phyloP scores from a whole-genome alignment of 495 filamentous ascomycete species.

The Penicillium angulare region DNA sequence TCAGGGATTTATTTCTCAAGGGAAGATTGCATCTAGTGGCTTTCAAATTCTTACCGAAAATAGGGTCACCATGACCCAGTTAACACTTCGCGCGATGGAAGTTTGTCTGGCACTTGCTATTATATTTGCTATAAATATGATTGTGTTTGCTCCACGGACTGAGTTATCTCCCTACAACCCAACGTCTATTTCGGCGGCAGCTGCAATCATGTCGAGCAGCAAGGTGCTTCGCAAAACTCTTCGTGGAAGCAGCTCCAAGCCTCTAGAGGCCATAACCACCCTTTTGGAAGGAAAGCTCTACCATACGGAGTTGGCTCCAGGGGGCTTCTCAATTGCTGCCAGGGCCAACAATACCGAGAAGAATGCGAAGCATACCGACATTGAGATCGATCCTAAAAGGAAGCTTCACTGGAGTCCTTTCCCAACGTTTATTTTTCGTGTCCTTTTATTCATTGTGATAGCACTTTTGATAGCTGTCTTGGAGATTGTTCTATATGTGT shows the following conservation, averaged over 20 bases:
- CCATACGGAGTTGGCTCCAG: background rate
- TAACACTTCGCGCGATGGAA: constrained; percentile 12
- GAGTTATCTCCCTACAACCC: constrained; percentile 3
- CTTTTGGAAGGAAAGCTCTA: background rate
- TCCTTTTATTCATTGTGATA: constrained; percentile 4
- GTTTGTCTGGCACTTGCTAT: constrained; percentile 1
- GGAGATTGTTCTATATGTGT: constrained; percentile 10
- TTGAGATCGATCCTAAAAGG: background rate
- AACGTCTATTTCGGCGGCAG: constrained; percentile 2
- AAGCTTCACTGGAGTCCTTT: constrained; percentile 12
- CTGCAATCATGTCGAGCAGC: constrained; percentile 8
- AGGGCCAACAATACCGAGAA: background rate
- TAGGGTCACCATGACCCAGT: constrained; percentile 5
- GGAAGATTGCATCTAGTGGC: background rate
- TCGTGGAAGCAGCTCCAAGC: background rate
- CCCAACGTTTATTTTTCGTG: constrained; percentile 1
- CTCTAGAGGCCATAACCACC: background rate
- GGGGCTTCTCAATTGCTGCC: background rate
- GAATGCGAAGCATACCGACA: background rate
- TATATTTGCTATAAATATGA: background rate
- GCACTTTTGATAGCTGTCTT: constrained; percentile 1
- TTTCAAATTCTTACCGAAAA: constrained; percentile 7
- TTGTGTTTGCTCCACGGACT: background rate
- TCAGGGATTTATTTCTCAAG: background rate
- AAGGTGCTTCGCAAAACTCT: background rate